A percentile compares a stretch with the other conserved stretches of the same genome.
Conservation (phyloP, 139 green algal species). For the Klebsormidium nitens region DNA sequence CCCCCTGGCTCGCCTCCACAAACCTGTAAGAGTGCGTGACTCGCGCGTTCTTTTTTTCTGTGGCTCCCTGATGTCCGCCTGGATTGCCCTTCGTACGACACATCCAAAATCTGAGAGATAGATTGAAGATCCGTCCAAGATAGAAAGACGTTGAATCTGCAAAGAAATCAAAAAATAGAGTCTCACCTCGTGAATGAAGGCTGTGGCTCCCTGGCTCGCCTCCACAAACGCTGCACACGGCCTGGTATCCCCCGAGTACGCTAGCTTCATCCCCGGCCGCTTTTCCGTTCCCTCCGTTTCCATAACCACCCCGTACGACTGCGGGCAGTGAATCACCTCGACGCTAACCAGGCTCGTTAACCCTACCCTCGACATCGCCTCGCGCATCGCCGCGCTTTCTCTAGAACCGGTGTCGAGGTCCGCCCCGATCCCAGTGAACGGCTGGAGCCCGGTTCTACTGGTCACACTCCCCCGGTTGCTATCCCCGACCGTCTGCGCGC, state of each 20-base stretch:
- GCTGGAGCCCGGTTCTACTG: neutral
- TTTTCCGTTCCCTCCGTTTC: constrained; percentile 23
- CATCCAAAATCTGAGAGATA: too few relatives aligned
- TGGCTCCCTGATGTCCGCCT: too few relatives aligned
- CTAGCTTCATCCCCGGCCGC: constrained; percentile 47
- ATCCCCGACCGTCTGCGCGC: constrained; percentile 20
- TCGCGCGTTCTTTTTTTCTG: too few relatives aligned
- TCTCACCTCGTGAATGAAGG: constrained; percentile 88
- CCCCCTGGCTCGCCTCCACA: constrained; percentile 65
- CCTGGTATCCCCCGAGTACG: constrained; percentile 87
- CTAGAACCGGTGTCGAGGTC: neutral
- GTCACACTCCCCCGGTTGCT: neutral
- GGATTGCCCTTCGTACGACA: too few relatives aligned
- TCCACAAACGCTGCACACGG: constrained; percentile 62
- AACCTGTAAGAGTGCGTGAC: too few relatives aligned
- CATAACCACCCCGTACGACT: constrained; percentile 70
- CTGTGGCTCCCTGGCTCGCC: constrained; percentile 65
- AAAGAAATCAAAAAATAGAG: too few relatives aligned
- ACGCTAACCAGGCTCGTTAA: constrained; percentile 59
- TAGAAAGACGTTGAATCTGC: too few relatives aligned
- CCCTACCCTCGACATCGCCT: constrained; percentile 36
- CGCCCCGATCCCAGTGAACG: too few relatives aligned
- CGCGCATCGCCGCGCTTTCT: constrained; percentile 8
- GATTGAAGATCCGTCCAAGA: too few relatives aligned
- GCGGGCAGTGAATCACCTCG: constrained; percentile 62